Base-by-base conservation (phyloP, 208 protist genomes). In the Endotrypanum monterogeii region DNA sequence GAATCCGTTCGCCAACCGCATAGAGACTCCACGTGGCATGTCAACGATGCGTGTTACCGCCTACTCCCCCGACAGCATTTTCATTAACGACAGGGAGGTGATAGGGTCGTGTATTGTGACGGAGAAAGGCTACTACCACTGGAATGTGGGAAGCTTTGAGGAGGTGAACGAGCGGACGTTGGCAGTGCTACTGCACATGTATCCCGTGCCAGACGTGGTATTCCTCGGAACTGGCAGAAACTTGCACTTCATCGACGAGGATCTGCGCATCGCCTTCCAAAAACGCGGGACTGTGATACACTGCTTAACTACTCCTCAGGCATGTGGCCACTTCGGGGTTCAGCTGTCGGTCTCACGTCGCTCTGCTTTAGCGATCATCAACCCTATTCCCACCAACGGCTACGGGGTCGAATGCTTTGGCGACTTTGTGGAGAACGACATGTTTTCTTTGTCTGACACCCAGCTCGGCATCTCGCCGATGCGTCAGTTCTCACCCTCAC, bases 91-190 rank as follows among this genome's bases (percentile, higher is more conserved):
- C 78, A 90, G 88, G 76, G 92, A 96, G 78, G 92, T 96, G 58
- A 96, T 96, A 51, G 92, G 89, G n/a, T 96, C 92, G 48, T 96
- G 92, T 79, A 96, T 96, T 46, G 89, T 96, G 51, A 96, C 92
- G 16, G 86, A 93, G 60, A 96, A 92, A 79, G 76, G 82, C 37
- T 94, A 94, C 74, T 94, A 90, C 71, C 92, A 96, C 82, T 96
- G 92, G 90, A 96, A 96, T 62, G 85, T 94, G 60, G 92, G 87
- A 73, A 94, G 88, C 72, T 96, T 96, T 65, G 88, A 94, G 73
- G 89, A 96, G 78, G 87, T 96, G 61, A 92, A 93, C 80, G 89
- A 94, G 76, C 85, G 89, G 39, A 96, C 92, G 44, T 65, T 96
- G 63, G 76, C 92, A n/a, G 61, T 96, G 39, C 83, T 96, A 44